phyloP scores from a whole-genome alignment of 2,329 filamentous ascomycete species.

The Acarospora socialis region DNA sequence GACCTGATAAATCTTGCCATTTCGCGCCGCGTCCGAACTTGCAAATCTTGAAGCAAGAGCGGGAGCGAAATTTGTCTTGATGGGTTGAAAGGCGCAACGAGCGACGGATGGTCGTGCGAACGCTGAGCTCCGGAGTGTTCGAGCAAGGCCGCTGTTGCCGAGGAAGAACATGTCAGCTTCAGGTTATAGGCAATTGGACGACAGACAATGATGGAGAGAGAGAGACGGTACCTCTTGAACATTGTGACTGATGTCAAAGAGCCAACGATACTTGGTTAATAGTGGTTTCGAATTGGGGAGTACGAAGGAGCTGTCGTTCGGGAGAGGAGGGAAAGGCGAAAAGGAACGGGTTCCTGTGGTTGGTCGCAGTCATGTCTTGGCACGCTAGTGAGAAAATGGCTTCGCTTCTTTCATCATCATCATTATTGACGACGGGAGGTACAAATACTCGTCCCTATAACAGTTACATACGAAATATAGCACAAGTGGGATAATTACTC shows the following conservation, averaged over 20 bases:
- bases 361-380: no score
- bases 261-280: slow-evolving; percentile 26
- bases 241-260: slow-evolving; percentile 35
- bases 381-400: no score
- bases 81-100: slow-evolving; percentile 42
- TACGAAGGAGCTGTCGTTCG: no score
- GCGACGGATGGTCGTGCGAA: slow-evolving; percentile 41
- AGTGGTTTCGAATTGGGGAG: no score
- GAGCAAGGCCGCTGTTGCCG: slow-evolving; percentile 45
- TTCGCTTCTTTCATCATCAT: no score
- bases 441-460: no score
- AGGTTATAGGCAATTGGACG: slow-evolving; percentile 13
- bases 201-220: slow-evolving; percentile 5
- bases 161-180: slow-evolving; percentile 24
- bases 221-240: slow-evolving; percentile 45
- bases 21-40: slow-evolving; percentile 39
- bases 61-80: slow-evolving; percentile 43
- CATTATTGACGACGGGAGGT: no score
- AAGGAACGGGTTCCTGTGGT: no score
- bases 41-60: slow-evolving; percentile 48
- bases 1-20: slow-evolving; percentile 62
- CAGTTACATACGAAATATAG: no score
- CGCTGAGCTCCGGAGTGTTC: slow-evolving; percentile 47
- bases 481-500: no score
- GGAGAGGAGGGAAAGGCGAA: no score